These are phyloP conservation scores for Bipolaris oryzae DNA, from an alignment of 2,329 filamentous ascomycete species.

Conservation along the genomic window DNA sequence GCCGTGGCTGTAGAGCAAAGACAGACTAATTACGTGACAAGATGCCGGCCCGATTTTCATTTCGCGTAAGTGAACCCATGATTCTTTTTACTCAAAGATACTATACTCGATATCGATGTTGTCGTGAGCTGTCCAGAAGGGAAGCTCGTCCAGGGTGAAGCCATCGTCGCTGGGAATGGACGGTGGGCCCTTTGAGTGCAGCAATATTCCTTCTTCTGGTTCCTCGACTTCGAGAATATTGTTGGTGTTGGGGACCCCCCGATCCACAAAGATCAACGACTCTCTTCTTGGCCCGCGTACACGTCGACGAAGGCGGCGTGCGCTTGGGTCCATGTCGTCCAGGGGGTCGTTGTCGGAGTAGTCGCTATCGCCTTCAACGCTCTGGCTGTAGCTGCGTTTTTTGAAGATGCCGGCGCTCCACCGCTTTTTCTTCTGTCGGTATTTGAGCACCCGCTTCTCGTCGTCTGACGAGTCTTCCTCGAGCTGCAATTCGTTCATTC, in stretches of 20 bases:
- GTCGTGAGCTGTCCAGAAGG: constrained; percentile 44
- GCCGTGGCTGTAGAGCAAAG: neutral
- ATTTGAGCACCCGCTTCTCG: constrained; percentile 34
- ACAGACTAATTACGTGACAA: neutral
- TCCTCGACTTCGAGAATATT: constrained; percentile 49
- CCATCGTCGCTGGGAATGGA: constrained; percentile 49
- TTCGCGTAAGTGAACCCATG: neutral
- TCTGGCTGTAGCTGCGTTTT: constrained; percentile 56
- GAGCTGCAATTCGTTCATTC: constrained; percentile 46
- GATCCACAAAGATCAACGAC: constrained; percentile 49
- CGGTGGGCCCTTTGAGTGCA: constrained; percentile 42
- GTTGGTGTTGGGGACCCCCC: constrained; percentile 45
- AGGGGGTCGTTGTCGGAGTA: constrained; percentile 51
- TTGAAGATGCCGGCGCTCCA: constrained; percentile 54
- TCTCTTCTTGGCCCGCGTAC: constrained; percentile 45
- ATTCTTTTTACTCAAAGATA: constrained; percentile 23
- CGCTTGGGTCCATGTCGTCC: constrained; percentile 47
- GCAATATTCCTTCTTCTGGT: constrained; percentile 39
- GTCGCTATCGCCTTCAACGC: constrained; percentile 52
- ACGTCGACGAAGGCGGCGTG: constrained; percentile 52
- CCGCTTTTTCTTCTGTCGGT: constrained; percentile 48
- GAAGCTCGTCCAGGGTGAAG: constrained; percentile 47
- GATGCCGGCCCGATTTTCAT: neutral
- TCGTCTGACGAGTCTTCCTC: constrained; percentile 42
- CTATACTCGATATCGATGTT: constrained; percentile 35